A percentile compares a stretch with the other conserved stretches of the same genome.
These are phyloP conservation scores for Viridothelium virens DNA, from an alignment of 495 filamentous ascomycete genomes.

Conservation along the genomic window DNA sequence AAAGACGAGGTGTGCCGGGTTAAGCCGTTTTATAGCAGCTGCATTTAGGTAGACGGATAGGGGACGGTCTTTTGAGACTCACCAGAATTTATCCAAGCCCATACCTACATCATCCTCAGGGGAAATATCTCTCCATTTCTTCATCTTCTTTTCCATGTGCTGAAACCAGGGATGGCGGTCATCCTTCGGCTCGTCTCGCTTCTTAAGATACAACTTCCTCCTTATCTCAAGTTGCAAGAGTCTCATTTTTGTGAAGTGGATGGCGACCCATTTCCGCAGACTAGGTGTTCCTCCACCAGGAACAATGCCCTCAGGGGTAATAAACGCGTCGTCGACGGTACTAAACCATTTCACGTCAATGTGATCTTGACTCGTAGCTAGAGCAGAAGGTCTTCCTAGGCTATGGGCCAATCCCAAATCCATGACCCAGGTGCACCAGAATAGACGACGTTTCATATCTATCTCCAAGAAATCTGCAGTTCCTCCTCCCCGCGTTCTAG, in stretches of 20 bases:
- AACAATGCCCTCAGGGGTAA: slow-evolving; percentile 67
- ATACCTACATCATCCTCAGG: slow-evolving; percentile 56
- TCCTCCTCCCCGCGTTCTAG: slow-evolving; percentile 23
- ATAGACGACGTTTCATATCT: slow-evolving; percentile 79
- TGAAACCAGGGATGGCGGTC: slow-evolving; percentile 80
- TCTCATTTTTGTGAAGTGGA: slow-evolving; percentile 91
- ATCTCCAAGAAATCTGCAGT: slow-evolving; percentile 57
- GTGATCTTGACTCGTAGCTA: slow-evolving; percentile 69
- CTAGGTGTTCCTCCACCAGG: slow-evolving; percentile 52
- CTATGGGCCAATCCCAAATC: slow-evolving; percentile 81
- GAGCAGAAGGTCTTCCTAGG: slow-evolving; percentile 73
- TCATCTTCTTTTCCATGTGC: slow-evolving; percentile 67
- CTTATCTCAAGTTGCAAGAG: slow-evolving; percentile 80
- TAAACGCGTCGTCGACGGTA: slow-evolving; percentile 67
- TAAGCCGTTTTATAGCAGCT: not conserved
- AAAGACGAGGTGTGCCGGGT: no score
- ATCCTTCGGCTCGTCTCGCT: slow-evolving; percentile 59
- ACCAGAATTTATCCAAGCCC: slow-evolving; percentile 60
- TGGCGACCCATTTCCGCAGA: slow-evolving; percentile 72
- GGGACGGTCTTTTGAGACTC: slow-evolving; percentile 19
- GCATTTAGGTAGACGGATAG: not conserved
- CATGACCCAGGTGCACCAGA: slow-evolving; percentile 78
- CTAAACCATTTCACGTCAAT: slow-evolving; percentile 78
- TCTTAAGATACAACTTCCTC: slow-evolving; percentile 72
- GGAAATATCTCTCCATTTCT: slow-evolving; percentile 59